Evolutionary conservation across 257 asterid genomes (phyloP).

Genomic region (Solanum dulcamara): DNA sequence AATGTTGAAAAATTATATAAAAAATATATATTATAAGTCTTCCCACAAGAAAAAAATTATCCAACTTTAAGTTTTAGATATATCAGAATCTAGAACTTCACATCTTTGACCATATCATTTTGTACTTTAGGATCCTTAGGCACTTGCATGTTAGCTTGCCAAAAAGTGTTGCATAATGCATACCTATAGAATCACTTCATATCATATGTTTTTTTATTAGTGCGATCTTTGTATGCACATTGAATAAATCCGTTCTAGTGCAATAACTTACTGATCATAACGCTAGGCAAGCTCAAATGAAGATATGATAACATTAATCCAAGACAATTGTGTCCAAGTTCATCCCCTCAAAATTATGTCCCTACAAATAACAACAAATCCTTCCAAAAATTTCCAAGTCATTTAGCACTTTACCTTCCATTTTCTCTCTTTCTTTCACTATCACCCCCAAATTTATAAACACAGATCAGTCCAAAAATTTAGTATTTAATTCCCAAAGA

Average conservation of each 20-base stretch:
- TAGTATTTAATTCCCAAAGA: slow-evolving; percentile 1
- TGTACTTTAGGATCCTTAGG: neutral
- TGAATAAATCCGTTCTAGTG: neutral
- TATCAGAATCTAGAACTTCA: neutral
- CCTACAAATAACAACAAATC: neutral
- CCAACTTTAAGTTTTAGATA: neutral
- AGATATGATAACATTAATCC: no score
- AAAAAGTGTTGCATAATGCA: no score
- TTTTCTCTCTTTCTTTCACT: neutral
- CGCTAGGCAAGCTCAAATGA: no score
- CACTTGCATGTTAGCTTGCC: neutral
- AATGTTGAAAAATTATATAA: no score
- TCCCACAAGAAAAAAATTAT: no score
- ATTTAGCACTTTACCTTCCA: neutral
- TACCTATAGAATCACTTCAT: neutral
- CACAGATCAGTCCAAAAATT: neutral
- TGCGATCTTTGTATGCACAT: no score
- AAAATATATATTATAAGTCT: no score
- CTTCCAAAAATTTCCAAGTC: neutral
- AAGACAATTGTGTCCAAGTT: slow-evolving; percentile 36
- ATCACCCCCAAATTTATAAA: neutral
- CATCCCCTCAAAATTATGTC: slow-evolving; percentile 30
- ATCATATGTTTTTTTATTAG: neutral
- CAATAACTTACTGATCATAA: no score
- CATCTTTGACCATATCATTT: neutral